phyloP scores from a whole-genome alignment of 257 asterid species.

The Leonotis leonurus region DNA sequence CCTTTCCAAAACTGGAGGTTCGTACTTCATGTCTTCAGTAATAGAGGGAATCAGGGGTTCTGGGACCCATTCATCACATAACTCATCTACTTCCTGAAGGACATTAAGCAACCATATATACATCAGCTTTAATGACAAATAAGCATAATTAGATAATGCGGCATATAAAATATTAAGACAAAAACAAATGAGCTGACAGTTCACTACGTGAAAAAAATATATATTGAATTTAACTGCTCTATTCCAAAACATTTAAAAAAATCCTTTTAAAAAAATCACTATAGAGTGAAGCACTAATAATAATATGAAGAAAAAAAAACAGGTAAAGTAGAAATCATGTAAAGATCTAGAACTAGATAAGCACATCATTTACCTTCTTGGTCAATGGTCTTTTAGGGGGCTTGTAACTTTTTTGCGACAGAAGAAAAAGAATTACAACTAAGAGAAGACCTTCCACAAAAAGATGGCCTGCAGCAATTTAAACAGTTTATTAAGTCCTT shows the following conservation, averaged over 20 bases:
- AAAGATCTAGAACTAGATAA: not conserved
- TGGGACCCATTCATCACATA: conserved; percentile 93
- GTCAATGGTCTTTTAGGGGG: conserved; percentile 98
- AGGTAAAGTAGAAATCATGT: not conserved
- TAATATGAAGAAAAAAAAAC: not conserved
- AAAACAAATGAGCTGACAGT: too few relatives aligned
- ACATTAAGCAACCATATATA: conserved; percentile 18
- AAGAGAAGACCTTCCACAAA: conserved; percentile 88
- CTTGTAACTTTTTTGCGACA: conserved; percentile 84
- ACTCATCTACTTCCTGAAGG: conserved; percentile 89
- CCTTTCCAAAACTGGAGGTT: conserved; percentile 89
- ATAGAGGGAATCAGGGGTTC: conserved; percentile 76
- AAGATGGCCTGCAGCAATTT: conserved; percentile 68
- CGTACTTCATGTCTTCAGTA: conserved; percentile 59
- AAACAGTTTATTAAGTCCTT: not conserved
- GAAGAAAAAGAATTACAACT: conserved; percentile 73
- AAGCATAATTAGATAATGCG: not conserved
- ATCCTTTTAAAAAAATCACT: too few relatives aligned
- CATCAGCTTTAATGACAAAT: conserved; percentile 10
- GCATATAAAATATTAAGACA: too few relatives aligned
- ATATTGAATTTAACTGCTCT: too few relatives aligned
- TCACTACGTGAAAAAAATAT: too few relatives aligned
- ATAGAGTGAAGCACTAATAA: too few relatives aligned
- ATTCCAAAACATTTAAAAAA: too few relatives aligned
- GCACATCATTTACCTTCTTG: conserved; percentile 45